Evolutionary conservation across 2,329 filamentous ascomycete species (phyloP), one percentile per base, ranked within the genome.

Genomic region (Sporothrix dimorphospora): DNA sequence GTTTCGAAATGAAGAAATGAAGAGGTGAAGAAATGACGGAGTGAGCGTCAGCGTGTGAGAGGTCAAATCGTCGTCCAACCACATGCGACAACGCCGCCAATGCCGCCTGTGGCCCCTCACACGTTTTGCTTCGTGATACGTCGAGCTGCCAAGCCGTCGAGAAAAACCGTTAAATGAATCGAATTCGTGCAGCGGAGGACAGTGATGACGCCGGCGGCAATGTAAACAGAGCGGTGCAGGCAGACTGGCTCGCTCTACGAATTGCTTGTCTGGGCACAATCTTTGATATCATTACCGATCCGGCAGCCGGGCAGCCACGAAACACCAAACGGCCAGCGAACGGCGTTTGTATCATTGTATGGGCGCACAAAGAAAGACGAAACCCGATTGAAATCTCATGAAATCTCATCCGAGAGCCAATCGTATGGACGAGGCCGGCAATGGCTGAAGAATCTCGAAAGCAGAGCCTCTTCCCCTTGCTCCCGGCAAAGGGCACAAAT

Each of bases 231-330:
- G 55, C 30, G 34, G 34, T 51, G 66, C 66, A 42, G 38, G 27
- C 30, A 16, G 45, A 69, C 47, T 69, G 66, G 66, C 49, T 16
- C 12, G 21, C 14, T 47, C 12, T 14, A 47, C 45, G 45, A 47
- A 47, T 47, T 57, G 53, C 38, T 12, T 30, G n/a, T 9, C 59
- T 27, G 21, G 59, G 59, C 59, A 27, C 38, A 63, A 63, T 63
- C 57, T 61, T 61, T 65, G 59, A 65, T 65, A n/a, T 45, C 59
- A 65, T 65, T 65, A 45, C 59, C 59, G 59, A 65, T 38, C 19
- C 59, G 59, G 59, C 21, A 16, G 30, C 38, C 5, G 27, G 19
- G 42, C 38, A 45, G 4, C 9, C n/a, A 42, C 38, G n/a, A 63
- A 21, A 42, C 59, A 40, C 7, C 4, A 9, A 42, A 42, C 12